These are phyloP conservation scores for Cryphonectria japonica DNA, from an alignment of 2,329 filamentous ascomycete genomes.

Conservation along the genomic window DNA sequence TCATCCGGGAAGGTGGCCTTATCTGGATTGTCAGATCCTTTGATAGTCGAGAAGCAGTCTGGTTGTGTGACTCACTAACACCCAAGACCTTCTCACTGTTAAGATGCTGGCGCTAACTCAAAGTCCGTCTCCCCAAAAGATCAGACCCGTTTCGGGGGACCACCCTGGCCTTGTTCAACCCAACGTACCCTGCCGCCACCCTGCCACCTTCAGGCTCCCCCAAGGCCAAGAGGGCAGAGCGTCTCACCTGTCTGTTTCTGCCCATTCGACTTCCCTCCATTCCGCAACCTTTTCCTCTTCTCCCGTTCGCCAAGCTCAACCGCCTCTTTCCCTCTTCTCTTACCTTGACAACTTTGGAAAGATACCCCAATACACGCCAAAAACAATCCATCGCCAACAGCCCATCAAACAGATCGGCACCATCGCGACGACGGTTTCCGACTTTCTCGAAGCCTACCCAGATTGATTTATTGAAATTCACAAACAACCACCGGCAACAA, in stretches of 20 bases:
- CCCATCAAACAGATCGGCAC: neutral
- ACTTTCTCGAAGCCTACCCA: neutral
- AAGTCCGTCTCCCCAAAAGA: constrained; percentile 2
- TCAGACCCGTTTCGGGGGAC: constrained; percentile 19
- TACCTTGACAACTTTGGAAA: neutral
- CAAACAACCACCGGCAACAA: neutral
- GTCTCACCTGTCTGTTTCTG: constrained; percentile 17
- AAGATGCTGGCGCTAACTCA: constrained; percentile 9
- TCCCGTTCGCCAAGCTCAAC: constrained; percentile 12
- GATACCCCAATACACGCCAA: constrained; percentile 9
- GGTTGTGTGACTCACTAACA: neutral
- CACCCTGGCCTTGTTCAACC: constrained; percentile 11
- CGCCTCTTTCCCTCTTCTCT: neutral
- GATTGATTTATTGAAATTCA: constrained; percentile 6
- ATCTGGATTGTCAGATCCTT: neutral
- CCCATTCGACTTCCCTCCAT: neutral
- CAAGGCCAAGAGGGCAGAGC: constrained; percentile 4
- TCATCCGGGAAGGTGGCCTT: neutral
- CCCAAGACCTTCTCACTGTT: neutral
- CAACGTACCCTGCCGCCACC: neutral
- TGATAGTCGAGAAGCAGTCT: neutral
- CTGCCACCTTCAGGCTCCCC: neutral
- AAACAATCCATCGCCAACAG: neutral
- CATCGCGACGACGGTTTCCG: neutral
- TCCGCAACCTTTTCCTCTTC: constrained; percentile 7